Conservation (phyloP, 1,284 basidiomycete species). For the Xerocomus nothofagi region DNA sequence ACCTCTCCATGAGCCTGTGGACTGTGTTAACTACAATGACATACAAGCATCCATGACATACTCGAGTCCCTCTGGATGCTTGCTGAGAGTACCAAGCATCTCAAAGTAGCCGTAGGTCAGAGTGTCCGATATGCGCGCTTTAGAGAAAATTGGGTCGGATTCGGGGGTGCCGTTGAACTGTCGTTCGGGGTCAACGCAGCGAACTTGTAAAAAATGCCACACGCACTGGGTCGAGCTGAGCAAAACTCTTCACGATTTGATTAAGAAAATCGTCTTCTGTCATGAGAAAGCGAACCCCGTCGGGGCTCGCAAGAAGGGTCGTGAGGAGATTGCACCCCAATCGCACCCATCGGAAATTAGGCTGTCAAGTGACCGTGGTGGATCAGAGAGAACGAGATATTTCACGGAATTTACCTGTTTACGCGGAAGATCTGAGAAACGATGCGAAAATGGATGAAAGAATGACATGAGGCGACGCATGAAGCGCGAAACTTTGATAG, state of each 20-base stretch:
- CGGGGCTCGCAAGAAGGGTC: constrained; percentile 80
- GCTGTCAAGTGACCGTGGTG: constrained; percentile 40
- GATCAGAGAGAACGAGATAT: not conserved
- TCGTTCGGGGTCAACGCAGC: constrained; percentile 2
- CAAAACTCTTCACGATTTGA: constrained; percentile 87
- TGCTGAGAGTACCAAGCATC: constrained; percentile 91
- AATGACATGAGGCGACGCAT: constrained; percentile 87
- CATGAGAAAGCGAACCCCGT: constrained; percentile 80
- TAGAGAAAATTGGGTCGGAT: constrained; percentile 85
- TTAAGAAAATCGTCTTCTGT: constrained; percentile 84
- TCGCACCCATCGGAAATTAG: constrained; percentile 80
- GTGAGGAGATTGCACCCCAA: constrained; percentile 81
- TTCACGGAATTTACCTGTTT: constrained; percentile 52
- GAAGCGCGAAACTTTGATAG: constrained; percentile 87
- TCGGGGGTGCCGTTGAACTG: constrained; percentile 68
- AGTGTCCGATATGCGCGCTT: constrained; percentile 78
- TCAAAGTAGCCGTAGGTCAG: constrained; percentile 93
- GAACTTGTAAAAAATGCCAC: not conserved
- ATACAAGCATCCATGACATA: constrained; percentile 44
- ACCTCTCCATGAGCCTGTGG: constrained; percentile 81
- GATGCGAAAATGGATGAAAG: constrained; percentile 84
- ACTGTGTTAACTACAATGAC: constrained; percentile 5
- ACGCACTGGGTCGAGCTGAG: constrained; percentile 88
- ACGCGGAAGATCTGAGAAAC: constrained; percentile 82
- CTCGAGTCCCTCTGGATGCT: constrained; percentile 87